Evolutionary conservation across 2,329 filamentous ascomycete species (phyloP), one percentile per base, ranked within the genome.

Genomic region (Xylariaceae sp.): DNA sequence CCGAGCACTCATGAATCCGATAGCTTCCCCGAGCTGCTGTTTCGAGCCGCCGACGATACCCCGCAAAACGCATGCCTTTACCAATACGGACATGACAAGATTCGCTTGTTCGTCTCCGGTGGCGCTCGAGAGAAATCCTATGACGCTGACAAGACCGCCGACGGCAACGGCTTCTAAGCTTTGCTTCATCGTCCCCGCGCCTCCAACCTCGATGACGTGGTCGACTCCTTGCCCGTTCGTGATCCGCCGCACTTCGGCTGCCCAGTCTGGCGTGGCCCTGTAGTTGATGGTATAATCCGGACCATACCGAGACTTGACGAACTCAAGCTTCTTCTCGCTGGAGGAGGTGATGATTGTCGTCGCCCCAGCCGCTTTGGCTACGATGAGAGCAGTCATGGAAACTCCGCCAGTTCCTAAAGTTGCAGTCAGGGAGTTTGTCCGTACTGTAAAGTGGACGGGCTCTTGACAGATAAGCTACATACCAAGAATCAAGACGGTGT

Each of bases 261-360:
- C 61, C 71, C 71, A 72, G 42, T 69, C 44, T 0, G 66, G 64
- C 0, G 51, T 61, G 2, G 56, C 67, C 35, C 62, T 66, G 54
- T 74, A 74, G 54, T 75, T 75, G 56, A 75, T 67, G 2, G 55
- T 59, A 36, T 66, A 52, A 34, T 69, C 64, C 2, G 66, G 69
- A 8, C 70, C 69, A 17, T 59, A 55, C 11, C 51, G 54, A 2
- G 53, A 44, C 43, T 61, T 59, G 6, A 59, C 61, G 3, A 53
- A 34, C 5, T 57, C 49, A 5, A 74, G 59, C 47, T 76, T 76
- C 3, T 59, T 48, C 44, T 74, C 68, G 3, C 65, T 69, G 1
- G 71, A 73, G 0, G 71, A 74, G 1, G 74, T 77, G 40, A 76
- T 65, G 46, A 77, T 70, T 8, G 68, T 44, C 24, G 52, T 62